Evolutionary conservation across 2,329 filamentous ascomycete genomes (phyloP).

Genomic region (Cladosporium colombiae): DNA sequence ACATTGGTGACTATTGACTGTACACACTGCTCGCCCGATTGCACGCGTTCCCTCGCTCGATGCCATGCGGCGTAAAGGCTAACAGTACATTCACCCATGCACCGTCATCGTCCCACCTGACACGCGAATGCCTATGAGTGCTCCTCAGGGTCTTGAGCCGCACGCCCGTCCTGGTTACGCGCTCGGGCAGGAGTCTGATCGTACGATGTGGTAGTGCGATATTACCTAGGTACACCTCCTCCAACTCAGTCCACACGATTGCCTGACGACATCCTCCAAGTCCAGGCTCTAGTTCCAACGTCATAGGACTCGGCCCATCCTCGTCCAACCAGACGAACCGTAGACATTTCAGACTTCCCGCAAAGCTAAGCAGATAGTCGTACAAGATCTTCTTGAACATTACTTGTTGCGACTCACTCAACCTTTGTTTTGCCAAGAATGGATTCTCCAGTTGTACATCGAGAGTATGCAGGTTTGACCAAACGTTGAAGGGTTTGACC

Average conservation of each 20-base stretch:
- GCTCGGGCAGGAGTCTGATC: slow-evolving; percentile 11
- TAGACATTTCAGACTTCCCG: slow-evolving; percentile 29
- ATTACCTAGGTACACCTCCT: slow-evolving; percentile 32
- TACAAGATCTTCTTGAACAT: slow-evolving; percentile 36
- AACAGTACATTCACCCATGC: slow-evolving; percentile 26
- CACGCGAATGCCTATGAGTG: slow-evolving; percentile 9
- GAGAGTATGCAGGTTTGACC: slow-evolving; percentile 32
- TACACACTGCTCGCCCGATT: slow-evolving; percentile 18
- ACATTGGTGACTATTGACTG: slow-evolving; percentile 9
- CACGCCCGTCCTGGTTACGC: slow-evolving; percentile 20
- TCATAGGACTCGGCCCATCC: slow-evolving; percentile 34
- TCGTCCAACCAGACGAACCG: slow-evolving; percentile 36
- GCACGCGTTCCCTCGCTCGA: not conserved
- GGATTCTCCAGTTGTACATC: slow-evolving; percentile 34
- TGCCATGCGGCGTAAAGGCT: not conserved
- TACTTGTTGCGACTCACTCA: slow-evolving; percentile 28
- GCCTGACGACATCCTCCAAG: slow-evolving; percentile 22
- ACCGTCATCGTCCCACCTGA: not conserved
- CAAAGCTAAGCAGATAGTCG: slow-evolving; percentile 36
- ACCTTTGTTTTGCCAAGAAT: slow-evolving; percentile 15
- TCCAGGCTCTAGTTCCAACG: slow-evolving; percentile 27
- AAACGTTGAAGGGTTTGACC: slow-evolving; percentile 21
- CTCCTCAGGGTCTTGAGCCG: slow-evolving; percentile 24
- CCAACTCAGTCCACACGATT: slow-evolving; percentile 27
- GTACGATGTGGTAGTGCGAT: slow-evolving; percentile 24